Evolutionary conservation across 2,329 filamentous ascomycete genomes (phyloP), one percentile per base, ranked within the genome.

Genomic region (Claviceps pazoutovae): DNA sequence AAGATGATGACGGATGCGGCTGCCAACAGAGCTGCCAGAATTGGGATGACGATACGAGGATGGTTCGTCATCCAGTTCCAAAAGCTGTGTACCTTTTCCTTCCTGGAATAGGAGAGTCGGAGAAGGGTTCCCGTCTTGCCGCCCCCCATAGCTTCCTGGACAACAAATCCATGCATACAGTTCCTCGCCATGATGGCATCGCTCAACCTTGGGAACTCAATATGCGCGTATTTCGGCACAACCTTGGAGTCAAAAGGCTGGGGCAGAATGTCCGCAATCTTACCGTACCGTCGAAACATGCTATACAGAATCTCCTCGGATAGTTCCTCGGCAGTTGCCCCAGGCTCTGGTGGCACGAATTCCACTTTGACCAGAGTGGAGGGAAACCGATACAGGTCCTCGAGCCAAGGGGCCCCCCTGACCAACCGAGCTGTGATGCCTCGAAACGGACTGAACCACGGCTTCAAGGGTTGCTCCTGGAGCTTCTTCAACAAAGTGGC

Each of bases 171-270:
- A 64, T 98, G 93, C 69, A 96, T 76, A 61, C 91, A 97, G 60
- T 95, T 95, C 59, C 87, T 84, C 0, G 90, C 89, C 80, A 93
- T 88, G 51, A 94, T 84, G 6, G 89, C 84, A 60, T 86, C 84
- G 38, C 86, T 78, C 14, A 86, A 74, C 7, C 78, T 74, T 1
- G 79, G 74, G 60, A 93, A 97, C 61, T 89, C 86, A 21, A 97
- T 68, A 50, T 82, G 79, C 0, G 90, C 89, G 65, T 81, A 95
- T 59, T 82, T 83, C 0, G 93, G 91, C 2, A 86, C 62, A 1
- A 88, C 73, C 66, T 96, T 96, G 11, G 89, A 95, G 61, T 95
- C 90, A 3, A 84, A 82, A 0, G 88, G 80, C 62, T 96, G 88
- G 1, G 83, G 78, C 2, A 79, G 74, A 53, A 98, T 96, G 58